Evolutionary conservation across 257 asterid species (phyloP).

Genomic region (Capsicum chinense): DNA sequence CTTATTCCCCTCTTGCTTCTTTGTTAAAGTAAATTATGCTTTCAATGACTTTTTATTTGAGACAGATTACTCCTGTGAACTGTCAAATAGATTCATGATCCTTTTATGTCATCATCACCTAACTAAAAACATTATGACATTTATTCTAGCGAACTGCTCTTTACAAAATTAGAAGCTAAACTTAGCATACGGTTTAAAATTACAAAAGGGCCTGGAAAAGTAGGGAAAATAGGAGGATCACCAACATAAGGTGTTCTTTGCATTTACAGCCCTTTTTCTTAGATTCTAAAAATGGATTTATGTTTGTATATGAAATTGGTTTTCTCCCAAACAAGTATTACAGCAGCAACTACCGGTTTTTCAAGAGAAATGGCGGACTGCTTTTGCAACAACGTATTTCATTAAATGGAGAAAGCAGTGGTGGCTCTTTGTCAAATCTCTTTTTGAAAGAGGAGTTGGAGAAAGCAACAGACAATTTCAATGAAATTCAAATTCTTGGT

Average conservation of each 20-base stretch:
- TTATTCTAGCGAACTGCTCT: neutral
- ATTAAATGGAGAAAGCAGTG: conserved; percentile 23
- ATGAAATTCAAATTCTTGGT: conserved; percentile 23
- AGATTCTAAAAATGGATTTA: neutral
- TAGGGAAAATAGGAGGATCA: no score
- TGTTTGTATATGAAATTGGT: neutral
- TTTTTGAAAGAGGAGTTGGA: conserved; percentile 42
- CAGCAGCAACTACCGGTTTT: conserved; percentile 31
- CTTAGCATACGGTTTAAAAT: neutral
- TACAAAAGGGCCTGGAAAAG: neutral
- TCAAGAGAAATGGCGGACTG: conserved; percentile 50
- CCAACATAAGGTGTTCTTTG: no score
- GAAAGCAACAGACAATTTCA: conserved; percentile 38
- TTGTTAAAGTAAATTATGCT: neutral
- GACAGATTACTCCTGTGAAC: neutral
- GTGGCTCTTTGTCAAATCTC: conserved; percentile 29
- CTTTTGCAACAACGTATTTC: conserved; percentile 40
- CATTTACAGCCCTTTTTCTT: neutral
- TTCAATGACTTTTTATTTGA: neutral
- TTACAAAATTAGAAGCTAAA: neutral
- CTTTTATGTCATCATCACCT: neutral
- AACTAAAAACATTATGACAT: neutral
- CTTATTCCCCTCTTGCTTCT: neutral
- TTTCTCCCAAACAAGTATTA: conserved; percentile 29
- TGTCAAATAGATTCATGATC: neutral